phyloP scores from a whole-genome alignment of 768 basidiomycete species.

The Leccinum pellstonianum region DNA sequence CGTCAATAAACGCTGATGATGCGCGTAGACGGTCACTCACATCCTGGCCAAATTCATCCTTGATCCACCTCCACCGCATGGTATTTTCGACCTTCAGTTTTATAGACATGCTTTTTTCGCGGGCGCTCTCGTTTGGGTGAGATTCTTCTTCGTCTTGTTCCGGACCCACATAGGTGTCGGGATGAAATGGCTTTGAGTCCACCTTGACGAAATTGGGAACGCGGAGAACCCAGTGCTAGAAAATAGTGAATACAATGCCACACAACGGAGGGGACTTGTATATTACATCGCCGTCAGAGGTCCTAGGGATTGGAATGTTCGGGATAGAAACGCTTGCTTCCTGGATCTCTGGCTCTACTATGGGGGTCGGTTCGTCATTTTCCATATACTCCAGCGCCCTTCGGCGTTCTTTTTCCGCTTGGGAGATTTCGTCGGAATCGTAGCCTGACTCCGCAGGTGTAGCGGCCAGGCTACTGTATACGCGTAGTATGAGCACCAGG shows the following conservation, averaged over 20 bases:
- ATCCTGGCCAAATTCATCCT: constrained; percentile 69
- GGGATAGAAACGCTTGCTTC: constrained; percentile 80
- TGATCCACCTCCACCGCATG: constrained; percentile 92
- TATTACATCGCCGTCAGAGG: constrained; percentile 79
- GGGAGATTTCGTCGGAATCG: constrained; percentile 68
- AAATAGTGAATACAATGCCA: constrained; percentile 7
- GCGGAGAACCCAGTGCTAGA: constrained; percentile 81
- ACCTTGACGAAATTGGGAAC: constrained; percentile 94
- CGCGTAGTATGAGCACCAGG: constrained; percentile 18
- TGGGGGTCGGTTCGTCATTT: constrained; percentile 62
- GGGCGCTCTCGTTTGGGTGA: constrained; percentile 55
- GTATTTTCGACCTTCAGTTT: constrained; percentile 93
- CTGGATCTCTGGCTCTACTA: constrained; percentile 47
- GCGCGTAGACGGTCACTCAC: constrained; percentile 46
- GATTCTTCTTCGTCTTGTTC: constrained; percentile 72
- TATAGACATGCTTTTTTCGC: constrained; percentile 80
- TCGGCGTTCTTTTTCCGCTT: constrained; percentile 54
- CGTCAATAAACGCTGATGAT: constrained; percentile 1
- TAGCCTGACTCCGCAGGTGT: constrained; percentile 43
- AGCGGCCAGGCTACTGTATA: constrained; percentile 36
- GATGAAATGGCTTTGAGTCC: constrained; percentile 87
- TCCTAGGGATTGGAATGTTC: constrained; percentile 80
- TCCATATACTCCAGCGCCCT: constrained; percentile 80
- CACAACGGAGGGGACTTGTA: background rate
- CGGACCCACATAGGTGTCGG: constrained; percentile 78